Evolutionary conservation across 306 rosid genomes (phyloP), one percentile per base, ranked within the genome.

Genomic region (Styphnolobium japonicum): DNA sequence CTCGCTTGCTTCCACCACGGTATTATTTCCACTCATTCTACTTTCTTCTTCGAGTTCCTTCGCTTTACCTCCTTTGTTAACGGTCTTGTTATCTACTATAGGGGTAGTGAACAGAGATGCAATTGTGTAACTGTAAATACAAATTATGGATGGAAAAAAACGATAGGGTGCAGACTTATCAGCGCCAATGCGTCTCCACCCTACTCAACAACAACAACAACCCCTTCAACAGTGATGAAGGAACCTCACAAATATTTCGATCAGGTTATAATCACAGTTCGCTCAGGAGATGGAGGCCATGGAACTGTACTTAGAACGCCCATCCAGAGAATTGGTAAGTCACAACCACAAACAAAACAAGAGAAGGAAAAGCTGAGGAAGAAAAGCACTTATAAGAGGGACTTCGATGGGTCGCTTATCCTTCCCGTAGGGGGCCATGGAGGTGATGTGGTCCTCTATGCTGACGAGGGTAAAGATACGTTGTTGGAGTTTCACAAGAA

Each of bases 231-330:
- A 4, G 46, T 86, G 67, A 53, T 51, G 1, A 93, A 83, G 80
- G 97, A 95, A 49, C 94, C 98, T 4, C 99, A 93, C 89, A 91
- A 88, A 79, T 91, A 81, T 75, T 93, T 95, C 75, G 99, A 95
- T 77, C 98, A 93, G 77, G 97, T 83, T 19, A 25, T 77, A 67
- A 86, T 95, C 71, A 90, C 97, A 34, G 94, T 93, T 71, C 97
- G 99, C 27, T 87, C 93, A 0, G 99, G 98, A 19, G 98, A 91
- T 73, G 98, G 96, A 15, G 99, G 98, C 71, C 97, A 91, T 53
- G 97, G 99, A 27, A 89, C 96, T 10, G 70, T 93, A 16, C 90
- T 83, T 22, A 83, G 56, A 6, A 23, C 48, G 2, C 70, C 70
- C 7, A 36, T 18, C 27, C 77, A 65, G 21, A 71, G 86, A n/a